Percentiles rank a stretch among this genome's conserved stretches.
Conservation (phyloP, 768 basidiomycete species). For the Auricularia cornea region DNA sequence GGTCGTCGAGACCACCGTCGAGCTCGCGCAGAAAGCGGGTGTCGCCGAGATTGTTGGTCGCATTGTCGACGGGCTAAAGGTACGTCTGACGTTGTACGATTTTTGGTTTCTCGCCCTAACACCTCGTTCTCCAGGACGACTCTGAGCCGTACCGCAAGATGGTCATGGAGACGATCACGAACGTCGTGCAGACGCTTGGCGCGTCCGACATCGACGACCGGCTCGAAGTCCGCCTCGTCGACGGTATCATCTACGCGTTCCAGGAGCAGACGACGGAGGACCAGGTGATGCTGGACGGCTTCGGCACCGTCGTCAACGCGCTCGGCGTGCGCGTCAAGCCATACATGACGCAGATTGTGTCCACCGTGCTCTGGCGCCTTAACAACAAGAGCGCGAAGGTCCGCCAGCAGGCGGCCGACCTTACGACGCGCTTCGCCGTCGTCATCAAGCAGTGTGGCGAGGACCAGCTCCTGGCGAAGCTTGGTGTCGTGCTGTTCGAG, state of each 20-base stretch:
- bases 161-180: constrained; percentile 99
- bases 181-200: constrained; percentile 86
- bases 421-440: constrained; percentile 90
- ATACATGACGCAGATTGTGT: constrained; percentile 97
- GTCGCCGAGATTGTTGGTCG: constrained; percentile 93
- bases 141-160: constrained; percentile 94
- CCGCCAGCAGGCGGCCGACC: constrained; percentile 96
- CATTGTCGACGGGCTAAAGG: constrained; percentile 81
- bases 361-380: constrained; percentile 96
- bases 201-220: constrained; percentile 98
- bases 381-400: constrained; percentile 99
- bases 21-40: constrained; percentile 94
- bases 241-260: constrained; percentile 99
- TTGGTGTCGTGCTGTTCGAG: constrained; percentile 94
- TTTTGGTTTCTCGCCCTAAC: background rate
- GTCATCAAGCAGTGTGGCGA: constrained; percentile 99
- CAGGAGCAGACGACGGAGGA: constrained; percentile 99
- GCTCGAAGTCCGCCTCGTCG: constrained; percentile 87
- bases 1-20: constrained; percentile 97
- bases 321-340: constrained; percentile 95
- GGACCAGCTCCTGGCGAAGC: constrained; percentile 88
- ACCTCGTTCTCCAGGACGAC: constrained; percentile 37
- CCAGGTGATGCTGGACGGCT: constrained; percentile 98
- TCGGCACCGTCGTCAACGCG: constrained; percentile 95
- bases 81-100: constrained; percentile 1